Evolutionary conservation across 2,329 filamentous ascomycete genomes (phyloP).

Genomic region (Microsporum ferrugineum): DNA sequence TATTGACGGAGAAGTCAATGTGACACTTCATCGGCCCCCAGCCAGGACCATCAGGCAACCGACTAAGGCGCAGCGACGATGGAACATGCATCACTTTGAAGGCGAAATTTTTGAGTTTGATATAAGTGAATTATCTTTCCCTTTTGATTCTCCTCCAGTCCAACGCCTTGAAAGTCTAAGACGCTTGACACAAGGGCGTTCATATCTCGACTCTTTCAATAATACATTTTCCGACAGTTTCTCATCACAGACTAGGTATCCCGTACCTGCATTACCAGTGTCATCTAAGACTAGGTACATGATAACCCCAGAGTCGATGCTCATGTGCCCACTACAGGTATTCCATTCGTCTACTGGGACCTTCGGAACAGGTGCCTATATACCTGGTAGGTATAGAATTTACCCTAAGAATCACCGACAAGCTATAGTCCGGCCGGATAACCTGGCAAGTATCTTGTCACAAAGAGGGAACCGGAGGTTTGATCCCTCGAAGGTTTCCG

Average conservation of each 20-base stretch:
- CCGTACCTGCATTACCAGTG: conserved; percentile 14
- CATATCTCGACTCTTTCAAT: conserved; percentile 10
- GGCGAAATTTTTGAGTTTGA: neutral
- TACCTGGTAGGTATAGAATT: neutral
- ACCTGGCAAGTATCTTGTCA: conserved; percentile 24
- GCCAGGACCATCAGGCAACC: conserved; percentile 17
- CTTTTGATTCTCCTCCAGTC: neutral
- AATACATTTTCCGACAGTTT: neutral
- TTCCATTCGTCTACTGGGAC: conserved; percentile 35
- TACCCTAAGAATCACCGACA: neutral
- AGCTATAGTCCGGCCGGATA: neutral
- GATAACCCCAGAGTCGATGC: conserved; percentile 19
- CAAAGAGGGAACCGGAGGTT: conserved; percentile 13
- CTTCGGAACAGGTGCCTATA: conserved; percentile 29
- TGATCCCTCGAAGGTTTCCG: conserved; percentile 13
- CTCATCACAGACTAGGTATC: neutral
- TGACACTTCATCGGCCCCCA: conserved; percentile 29
- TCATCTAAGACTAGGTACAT: conserved; percentile 5
- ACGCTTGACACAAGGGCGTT: neutral
- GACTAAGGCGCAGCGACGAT: conserved; percentile 2
- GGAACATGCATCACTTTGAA: neutral
- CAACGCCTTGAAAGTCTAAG: conserved; percentile 7
- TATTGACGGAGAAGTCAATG: conserved; percentile 25
- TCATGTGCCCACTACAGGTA: conserved; percentile 29
- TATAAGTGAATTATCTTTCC: neutral